phyloP scores from a whole-genome alignment of 345 rosid genomes.

The Populus euphratica region DNA sequence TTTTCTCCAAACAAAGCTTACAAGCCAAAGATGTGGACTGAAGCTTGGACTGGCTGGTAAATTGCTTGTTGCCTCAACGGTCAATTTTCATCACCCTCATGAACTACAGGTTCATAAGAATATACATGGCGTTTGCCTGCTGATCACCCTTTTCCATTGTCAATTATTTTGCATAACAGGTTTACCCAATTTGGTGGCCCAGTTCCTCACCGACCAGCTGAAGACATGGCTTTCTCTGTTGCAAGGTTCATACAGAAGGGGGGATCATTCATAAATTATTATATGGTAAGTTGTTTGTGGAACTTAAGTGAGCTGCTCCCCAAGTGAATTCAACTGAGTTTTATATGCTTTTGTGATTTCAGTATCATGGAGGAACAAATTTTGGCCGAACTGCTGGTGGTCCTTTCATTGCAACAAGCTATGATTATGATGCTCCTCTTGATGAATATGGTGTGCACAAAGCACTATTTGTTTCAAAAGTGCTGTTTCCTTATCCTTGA shows the following conservation, averaged over 20 bases:
- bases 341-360: conserved; percentile 26
- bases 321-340: conserved; percentile 11
- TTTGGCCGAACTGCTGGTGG: conserved; percentile 99
- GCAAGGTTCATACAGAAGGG: conserved; percentile 96
- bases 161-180: conserved; percentile 37
- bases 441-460: conserved; percentile 88
- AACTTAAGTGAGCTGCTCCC: conserved; percentile 10
- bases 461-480: not conserved
- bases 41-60: conserved; percentile 99
- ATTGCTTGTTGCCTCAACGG: not conserved
- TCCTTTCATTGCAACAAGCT: conserved; percentile 98
- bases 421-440: conserved; percentile 94
- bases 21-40: conserved; percentile 99
- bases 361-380: conserved; percentile 99
- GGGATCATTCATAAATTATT: conserved; percentile 87
- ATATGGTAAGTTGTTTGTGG: conserved; percentile 59
- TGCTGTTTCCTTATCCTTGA: not conserved
- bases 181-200: conserved; percentile 96
- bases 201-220: conserved; percentile 86
- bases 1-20: conserved; percentile 91
- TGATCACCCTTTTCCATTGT: conserved; percentile 13
- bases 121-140: not conserved
- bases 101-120: conserved; percentile 5
- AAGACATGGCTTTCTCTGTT: conserved; percentile 94
- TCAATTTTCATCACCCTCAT: not conserved